Percentiles rank a stretch among this genome's conserved stretches.
phyloP scores from a whole-genome alignment of 768 basidiomycete species.

The Candolleomyces aberdarensis region DNA sequence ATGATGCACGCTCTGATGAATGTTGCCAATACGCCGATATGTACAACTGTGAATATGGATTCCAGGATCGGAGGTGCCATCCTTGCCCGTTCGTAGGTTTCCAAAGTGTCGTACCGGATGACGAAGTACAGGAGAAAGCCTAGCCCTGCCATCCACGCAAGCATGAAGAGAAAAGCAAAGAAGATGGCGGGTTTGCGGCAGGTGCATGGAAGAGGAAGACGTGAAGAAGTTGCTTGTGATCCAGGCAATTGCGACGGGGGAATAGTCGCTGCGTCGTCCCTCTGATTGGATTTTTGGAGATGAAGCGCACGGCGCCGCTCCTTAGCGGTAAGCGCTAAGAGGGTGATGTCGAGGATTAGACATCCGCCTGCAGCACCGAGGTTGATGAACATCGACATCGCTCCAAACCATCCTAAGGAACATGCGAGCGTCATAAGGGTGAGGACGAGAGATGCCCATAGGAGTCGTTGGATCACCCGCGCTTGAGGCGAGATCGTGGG shows the following conservation, averaged over 20 bases:
- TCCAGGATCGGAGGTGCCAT: not conserved
- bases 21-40: not conserved
- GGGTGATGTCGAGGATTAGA: not conserved
- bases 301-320: not conserved
- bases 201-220: not conserved
- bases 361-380: not conserved
- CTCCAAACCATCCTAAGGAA: not conserved
- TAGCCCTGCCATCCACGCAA: not conserved
- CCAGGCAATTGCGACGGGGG: not conserved
- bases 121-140: not conserved
- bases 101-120: not conserved
- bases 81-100: not conserved
- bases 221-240: not conserved
- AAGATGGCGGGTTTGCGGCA: slow-evolving; percentile 1
- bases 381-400: not conserved
- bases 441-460: not conserved
- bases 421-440: not conserved
- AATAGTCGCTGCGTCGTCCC: not conserved
- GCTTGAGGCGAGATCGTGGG: slow-evolving; percentile 16
- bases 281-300: too few species aligned
- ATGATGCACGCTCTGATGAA: not conserved
- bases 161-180: not conserved
- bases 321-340: not conserved
- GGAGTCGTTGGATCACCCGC: not conserved
- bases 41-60: not conserved